phyloP scores from a whole-genome alignment of 2,329 filamentous ascomycete species.

The Ascochyta koolunga region DNA sequence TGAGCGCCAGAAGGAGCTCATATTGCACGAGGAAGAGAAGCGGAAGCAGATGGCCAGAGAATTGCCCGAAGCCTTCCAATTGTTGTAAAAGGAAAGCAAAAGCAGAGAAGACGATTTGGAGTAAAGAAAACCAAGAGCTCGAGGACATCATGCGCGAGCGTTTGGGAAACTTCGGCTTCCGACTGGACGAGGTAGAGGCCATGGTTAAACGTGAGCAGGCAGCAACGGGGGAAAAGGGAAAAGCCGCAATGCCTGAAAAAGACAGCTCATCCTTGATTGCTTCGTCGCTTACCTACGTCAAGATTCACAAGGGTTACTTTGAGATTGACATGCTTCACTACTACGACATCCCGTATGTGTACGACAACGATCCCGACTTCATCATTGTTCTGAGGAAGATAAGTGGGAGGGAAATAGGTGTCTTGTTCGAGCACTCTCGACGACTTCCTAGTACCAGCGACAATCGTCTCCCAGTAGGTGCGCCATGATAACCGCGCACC shows the following conservation, averaged over 20 bases:
- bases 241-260: constrained; percentile 39
- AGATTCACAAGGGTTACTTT: constrained; percentile 54
- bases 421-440: constrained; percentile 58
- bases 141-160: constrained; percentile 54
- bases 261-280: constrained; percentile 39
- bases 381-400: constrained; percentile 59
- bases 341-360: constrained; percentile 56
- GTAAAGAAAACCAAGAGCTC: constrained; percentile 49
- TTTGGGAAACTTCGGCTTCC: constrained; percentile 53
- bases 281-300: constrained; percentile 53
- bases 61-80: constrained; percentile 50
- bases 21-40: constrained; percentile 27
- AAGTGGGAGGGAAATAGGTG: constrained; percentile 54
- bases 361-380: constrained; percentile 55
- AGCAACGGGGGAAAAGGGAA: constrained; percentile 35
- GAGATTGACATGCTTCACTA: constrained; percentile 55
- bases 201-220: constrained; percentile 56
- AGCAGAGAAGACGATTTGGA: constrained; percentile 48
- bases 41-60: constrained; percentile 51
- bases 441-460: constrained; percentile 42
- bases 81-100: constrained; percentile 49
- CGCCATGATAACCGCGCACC: too few species aligned
- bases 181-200: constrained; percentile 55
- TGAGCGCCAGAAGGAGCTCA: constrained; percentile 45
- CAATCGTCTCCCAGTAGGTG: too few species aligned